These are phyloP conservation scores for Cystobasidium slooffiae DNA, from an alignment of 1,284 basidiomycete species.

Conservation along the genomic window DNA sequence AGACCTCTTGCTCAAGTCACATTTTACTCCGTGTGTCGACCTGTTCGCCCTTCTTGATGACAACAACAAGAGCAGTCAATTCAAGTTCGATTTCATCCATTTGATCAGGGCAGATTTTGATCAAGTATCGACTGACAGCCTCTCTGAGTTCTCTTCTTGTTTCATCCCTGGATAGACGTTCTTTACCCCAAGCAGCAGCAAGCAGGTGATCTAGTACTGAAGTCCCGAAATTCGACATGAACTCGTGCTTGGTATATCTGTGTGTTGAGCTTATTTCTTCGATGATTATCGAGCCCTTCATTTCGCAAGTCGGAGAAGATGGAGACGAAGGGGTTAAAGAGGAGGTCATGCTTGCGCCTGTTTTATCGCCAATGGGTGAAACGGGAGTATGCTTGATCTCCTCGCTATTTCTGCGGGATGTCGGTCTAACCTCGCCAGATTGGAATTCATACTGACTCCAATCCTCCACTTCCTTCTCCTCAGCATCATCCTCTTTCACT, in stretches of 20 bases:
- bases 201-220: conserved; percentile 22
- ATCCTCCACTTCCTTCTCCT: neutral
- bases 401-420: conserved; percentile 9
- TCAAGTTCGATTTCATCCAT: conserved; percentile 22
- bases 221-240: conserved; percentile 25
- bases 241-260: conserved; percentile 23
- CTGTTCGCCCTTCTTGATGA: neutral
- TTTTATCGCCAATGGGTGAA: too few species aligned
- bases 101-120: conserved; percentile 5
- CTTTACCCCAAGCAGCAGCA: conserved; percentile 10
- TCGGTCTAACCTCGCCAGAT: neutral
- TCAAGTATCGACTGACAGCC: conserved; percentile 9
- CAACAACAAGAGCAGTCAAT: conserved; percentile 27
- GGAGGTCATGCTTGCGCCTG: too few species aligned
- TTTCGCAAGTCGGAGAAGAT: neutral
- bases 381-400: too few species aligned
- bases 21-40: neutral
- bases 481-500: neutral
- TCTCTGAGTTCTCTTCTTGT: neutral
- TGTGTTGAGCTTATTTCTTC: conserved; percentile 9
- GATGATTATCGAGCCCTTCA: neutral
- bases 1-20: neutral
- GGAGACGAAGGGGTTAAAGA: neutral
- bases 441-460: conserved; percentile 10
- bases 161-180: neutral